These are phyloP conservation scores for Tagetes patula DNA, from an alignment of 129 eudicot species.

Conservation along the genomic window DNA sequence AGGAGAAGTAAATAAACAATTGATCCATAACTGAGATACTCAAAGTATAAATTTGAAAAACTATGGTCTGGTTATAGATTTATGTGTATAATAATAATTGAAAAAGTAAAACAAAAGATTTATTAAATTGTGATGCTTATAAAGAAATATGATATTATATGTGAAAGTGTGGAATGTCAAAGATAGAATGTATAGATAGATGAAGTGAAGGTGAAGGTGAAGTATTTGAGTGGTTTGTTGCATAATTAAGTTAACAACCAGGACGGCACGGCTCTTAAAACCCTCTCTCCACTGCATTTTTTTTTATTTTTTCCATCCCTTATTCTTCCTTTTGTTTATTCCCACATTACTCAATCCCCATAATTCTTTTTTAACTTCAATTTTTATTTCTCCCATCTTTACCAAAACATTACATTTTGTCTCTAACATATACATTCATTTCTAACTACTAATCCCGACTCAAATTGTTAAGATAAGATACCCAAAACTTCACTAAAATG, in stretches of 20 bases:
- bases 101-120: too few relatives aligned
- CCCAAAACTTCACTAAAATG: too few relatives aligned
- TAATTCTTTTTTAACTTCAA: neutral
- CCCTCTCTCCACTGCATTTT: neutral
- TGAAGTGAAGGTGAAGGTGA: slow-evolving; percentile 78
- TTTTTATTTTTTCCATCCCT: slow-evolving; percentile 19
- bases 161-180: slow-evolving; percentile 24
- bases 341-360: slow-evolving; percentile 37
- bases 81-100: too few relatives aligned
- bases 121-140: too few relatives aligned
- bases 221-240: slow-evolving; percentile 53
- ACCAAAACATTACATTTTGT: neutral
- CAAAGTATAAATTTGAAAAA: neutral
- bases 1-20: too few relatives aligned
- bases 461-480: too few relatives aligned
- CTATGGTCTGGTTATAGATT: too few relatives aligned
- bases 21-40: neutral
- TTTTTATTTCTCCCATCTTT: neutral
- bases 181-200: slow-evolving; percentile 32
- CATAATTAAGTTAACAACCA: slow-evolving; percentile 58
- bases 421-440: neutral
- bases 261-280: slow-evolving; percentile 71
- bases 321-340: slow-evolving; percentile 33
- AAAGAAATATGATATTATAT: too few relatives aligned
- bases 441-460: too few relatives aligned